A percentile compares a stretch with the other conserved stretches of the same genome.
Evolutionary conservation across 2,329 filamentous ascomycete genomes (phyloP).

Genomic region (Tolypocladium cylindrosporum): DNA sequence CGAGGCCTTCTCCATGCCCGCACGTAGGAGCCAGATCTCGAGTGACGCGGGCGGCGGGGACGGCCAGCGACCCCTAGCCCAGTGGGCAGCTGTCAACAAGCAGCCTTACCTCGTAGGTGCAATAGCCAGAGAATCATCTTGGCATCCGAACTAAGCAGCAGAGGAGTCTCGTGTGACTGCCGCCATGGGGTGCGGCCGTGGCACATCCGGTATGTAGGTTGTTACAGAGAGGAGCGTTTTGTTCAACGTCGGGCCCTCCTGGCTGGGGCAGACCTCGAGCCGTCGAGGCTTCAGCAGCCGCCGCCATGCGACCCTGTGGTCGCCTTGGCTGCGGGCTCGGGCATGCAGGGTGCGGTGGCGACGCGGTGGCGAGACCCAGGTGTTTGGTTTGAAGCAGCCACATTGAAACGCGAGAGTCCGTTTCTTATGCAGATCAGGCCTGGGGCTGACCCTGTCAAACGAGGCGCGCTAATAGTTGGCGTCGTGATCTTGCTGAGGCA

Average conservation of each 20-base stretch:
- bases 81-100: neutral
- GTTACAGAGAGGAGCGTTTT: neutral
- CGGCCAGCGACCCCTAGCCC: neutral
- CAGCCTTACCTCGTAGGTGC: neutral
- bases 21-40: neutral
- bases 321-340: neutral
- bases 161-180: neutral
- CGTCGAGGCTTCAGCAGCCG: neutral
- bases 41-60: neutral
- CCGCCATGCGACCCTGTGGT: neutral
- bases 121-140: conserved; percentile 6
- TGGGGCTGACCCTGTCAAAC: neutral
- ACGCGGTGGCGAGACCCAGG: conserved; percentile 8
- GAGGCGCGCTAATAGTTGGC: neutral
- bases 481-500: neutral
- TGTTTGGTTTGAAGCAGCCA: conserved; percentile 21
- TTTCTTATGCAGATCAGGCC: conserved; percentile 5
- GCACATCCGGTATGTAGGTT: conserved; percentile 1
- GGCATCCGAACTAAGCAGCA: conserved; percentile 15
- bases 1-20: neutral
- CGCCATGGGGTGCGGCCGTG: neutral
- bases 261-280: neutral
- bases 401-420: conserved; percentile 16
- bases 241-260: neutral
- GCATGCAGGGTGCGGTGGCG: conserved; percentile 2